A percentile compares a stretch with the other conserved stretches of the same genome.
Evolutionary conservation across 1,139 yeast genomes (phyloP).

Genomic region (Yamadazyma jaroonii): DNA sequence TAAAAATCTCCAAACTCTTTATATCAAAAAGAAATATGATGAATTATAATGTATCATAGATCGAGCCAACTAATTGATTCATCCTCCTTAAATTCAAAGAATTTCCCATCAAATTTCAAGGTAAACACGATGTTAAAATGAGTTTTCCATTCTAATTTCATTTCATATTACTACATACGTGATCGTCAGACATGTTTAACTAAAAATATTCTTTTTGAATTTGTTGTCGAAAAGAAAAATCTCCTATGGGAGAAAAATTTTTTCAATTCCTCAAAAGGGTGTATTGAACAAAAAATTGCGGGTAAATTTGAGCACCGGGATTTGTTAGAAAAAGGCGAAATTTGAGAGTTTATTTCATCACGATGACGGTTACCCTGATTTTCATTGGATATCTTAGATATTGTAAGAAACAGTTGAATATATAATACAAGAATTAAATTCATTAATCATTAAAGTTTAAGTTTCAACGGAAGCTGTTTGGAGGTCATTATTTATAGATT

Average conservation of each 20-base stretch:
- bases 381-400: constrained; percentile 10
- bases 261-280: constrained; percentile 1
- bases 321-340: too few species aligned
- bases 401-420: background rate
- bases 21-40: too few species aligned
- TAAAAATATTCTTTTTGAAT: constrained; percentile 5
- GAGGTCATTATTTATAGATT: constrained; percentile 1
- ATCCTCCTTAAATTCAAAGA: too few species aligned
- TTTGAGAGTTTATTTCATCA: constrained; percentile 10
- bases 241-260: constrained; percentile 3
- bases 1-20: too few species aligned
- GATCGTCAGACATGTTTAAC: constrained; percentile 9
- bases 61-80: too few species aligned
- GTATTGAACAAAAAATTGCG: background rate
- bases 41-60: too few species aligned
- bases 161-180: constrained; percentile 4
- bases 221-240: constrained; percentile 7
- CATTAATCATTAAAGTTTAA: constrained; percentile 6
- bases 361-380: constrained; percentile 14
- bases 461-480: constrained; percentile 2
- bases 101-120: too few species aligned
- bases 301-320: constrained; percentile 6
- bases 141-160: background rate
- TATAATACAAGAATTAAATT: background rate
- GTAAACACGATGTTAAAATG: background rate